Base-by-base conservation (phyloP, 176 grass and related monocot genomes). In the Eleusine coracana region DNA sequence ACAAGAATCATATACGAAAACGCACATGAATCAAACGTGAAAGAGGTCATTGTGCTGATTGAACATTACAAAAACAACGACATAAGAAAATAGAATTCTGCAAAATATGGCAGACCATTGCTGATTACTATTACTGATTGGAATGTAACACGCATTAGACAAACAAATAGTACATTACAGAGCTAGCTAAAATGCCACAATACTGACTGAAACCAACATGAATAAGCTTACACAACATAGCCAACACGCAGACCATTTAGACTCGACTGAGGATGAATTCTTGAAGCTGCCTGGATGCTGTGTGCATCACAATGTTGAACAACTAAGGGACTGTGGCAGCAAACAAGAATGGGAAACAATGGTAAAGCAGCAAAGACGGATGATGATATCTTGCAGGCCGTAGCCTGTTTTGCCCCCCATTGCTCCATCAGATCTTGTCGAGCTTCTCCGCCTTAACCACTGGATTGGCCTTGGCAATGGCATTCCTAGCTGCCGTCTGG, bases 401-500 rank as follows among this genome's bases (percentile, higher is more conserved):
- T 38, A 80, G 83, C 49, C 71, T 75, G 69, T 54, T 87, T 76
- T 60, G 13, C 60, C 23, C 67, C 62, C 65, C 81, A 16, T 50
- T 38, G 60, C 42, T 42, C 20, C 77, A 66, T 91, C 90, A 99
- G 71, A 99, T 99, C 86, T 99, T 99, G 75, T 99, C 97, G 10
- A 99, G 93, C 71, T 99, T 99, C 84, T 99, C 97, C 23, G 93
- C 93, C 89, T 96, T 99, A 62, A 99, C 92, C 16, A 99, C 91
- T 13, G 97, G 97, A 70, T 99, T 99, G 12, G 97, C 97, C 85
- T 99, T 99, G 62, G 97, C 88, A 21, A 99, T 99, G 7, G 91
- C 93, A 83, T 93, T 88, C 81, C 82, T 91, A 14, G 85, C 97
- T 42, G 93, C 97, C 52, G 81, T 90, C 21, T 89, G 89, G 54